Evolutionary conservation across 441 rosid species (phyloP).

Genomic region (Gossypium laxum): DNA sequence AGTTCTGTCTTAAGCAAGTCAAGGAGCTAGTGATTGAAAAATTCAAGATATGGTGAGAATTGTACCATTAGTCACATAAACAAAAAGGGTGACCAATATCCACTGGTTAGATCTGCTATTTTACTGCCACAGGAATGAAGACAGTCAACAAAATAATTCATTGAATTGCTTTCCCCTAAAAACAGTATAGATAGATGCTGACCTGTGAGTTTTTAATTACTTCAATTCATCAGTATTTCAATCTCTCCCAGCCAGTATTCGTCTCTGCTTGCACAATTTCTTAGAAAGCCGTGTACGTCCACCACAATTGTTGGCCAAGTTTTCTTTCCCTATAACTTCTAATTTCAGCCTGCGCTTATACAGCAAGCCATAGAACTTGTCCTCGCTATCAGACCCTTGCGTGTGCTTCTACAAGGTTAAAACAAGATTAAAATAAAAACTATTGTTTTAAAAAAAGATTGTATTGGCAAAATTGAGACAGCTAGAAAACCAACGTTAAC

Average conservation of each 20-base stretch:
- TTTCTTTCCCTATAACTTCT: constrained; percentile 17
- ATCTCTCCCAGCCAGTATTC: constrained; percentile 14
- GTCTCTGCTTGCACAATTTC: constrained; percentile 5
- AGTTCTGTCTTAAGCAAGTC: constrained; percentile 1
- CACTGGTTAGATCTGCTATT: neutral
- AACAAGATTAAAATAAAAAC: neutral
- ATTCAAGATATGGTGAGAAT: neutral
- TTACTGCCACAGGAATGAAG: neutral
- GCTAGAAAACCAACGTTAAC: neutral
- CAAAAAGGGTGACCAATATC: neutral
- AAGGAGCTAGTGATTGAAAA: neutral
- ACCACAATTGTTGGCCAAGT: constrained; percentile 11
- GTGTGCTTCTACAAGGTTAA: constrained; percentile 16
- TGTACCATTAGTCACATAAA: constrained; percentile 1
- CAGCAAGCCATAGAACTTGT: constrained; percentile 16
- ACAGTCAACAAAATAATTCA: neutral
- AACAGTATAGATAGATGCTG: constrained; percentile 1
- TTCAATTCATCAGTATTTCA: constrained; percentile 5
- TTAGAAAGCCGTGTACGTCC: neutral
- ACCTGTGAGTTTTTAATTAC: neutral
- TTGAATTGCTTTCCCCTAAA: neutral
- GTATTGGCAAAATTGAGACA: neutral
- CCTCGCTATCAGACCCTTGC: constrained; percentile 1
- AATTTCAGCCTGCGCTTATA: constrained; percentile 16
- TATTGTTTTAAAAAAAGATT: neutral